Conservation (phyloP, 345 rosid genomes). For the Aurinia saxatilis region DNA sequence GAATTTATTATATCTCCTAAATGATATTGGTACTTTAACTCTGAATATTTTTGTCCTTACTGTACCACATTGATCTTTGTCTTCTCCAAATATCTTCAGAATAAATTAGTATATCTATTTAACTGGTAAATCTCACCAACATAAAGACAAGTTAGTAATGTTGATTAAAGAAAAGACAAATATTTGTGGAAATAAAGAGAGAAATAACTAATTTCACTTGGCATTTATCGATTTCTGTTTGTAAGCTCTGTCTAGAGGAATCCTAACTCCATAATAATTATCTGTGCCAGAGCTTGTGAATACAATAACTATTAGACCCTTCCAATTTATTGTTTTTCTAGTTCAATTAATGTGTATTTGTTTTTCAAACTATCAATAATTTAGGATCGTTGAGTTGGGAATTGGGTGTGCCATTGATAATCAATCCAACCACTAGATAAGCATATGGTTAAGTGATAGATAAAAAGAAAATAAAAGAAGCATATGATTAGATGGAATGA, state of each 20-base stretch:
- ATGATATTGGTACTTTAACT: conserved; percentile 23
- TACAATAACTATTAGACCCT: conserved; percentile 10
- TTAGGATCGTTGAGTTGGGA: conserved; percentile 20
- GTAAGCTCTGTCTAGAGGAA: neutral
- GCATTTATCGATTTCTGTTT: conserved; percentile 19
- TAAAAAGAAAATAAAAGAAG: too few species aligned
- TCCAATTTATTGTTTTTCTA: neutral
- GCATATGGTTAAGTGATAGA: too few species aligned
- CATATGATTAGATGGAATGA: conserved; percentile 22
- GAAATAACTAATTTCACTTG: neutral
- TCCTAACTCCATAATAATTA: neutral
- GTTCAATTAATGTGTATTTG: neutral
- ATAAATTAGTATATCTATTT: neutral
- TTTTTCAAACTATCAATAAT: conserved; percentile 16
- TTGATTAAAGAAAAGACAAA: conserved; percentile 20
- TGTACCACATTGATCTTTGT: conserved; percentile 18
- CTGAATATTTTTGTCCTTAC: conserved; percentile 22
- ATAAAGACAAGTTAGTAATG: conserved; percentile 8
- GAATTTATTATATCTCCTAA: conserved; percentile 1
- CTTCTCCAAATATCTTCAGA: conserved; percentile 12
- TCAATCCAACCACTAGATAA: conserved; percentile 30
- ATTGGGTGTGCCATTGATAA: conserved; percentile 10
- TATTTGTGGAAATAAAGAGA: conserved; percentile 14
- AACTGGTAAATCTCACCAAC: conserved; percentile 17
- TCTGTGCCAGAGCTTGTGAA: neutral